These are phyloP conservation scores for Talaromyces sp. DNA, from an alignment of 2,329 filamentous ascomycete species.

Conservation along the genomic window DNA sequence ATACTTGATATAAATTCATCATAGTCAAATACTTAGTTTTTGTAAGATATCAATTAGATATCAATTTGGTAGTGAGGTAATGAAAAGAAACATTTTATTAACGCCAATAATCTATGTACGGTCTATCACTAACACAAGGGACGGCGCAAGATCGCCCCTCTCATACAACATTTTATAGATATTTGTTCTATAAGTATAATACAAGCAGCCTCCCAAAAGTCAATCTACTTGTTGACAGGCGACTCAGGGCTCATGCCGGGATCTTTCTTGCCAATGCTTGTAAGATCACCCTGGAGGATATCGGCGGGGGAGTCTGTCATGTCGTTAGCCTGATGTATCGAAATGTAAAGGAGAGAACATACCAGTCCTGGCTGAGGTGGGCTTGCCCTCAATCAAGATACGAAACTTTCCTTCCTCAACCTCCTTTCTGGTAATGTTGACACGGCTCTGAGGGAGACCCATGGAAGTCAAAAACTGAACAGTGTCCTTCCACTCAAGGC, in stretches of 20 bases:
- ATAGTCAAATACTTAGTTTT: background rate
- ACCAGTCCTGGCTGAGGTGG: slow-evolving; percentile 31
- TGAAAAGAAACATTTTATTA: background rate
- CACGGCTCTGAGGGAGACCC: slow-evolving; percentile 60
- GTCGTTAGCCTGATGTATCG: slow-evolving; percentile 19
- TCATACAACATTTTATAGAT: background rate
- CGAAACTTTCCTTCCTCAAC: slow-evolving; percentile 57
- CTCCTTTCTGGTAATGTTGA: slow-evolving; percentile 56
- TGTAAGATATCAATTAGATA: background rate
- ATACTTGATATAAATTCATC: background rate
- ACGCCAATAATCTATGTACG: slow-evolving; percentile 9
- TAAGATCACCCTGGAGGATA: slow-evolving; percentile 51
- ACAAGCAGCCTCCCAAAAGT: background rate
- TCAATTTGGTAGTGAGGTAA: too few relatives aligned
- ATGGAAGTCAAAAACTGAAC: slow-evolving; percentile 60
- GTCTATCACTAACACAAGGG: background rate
- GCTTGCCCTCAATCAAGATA: slow-evolving; percentile 43
- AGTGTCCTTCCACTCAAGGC: slow-evolving; percentile 75
- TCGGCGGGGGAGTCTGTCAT: slow-evolving; percentile 54
- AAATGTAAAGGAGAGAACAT: background rate
- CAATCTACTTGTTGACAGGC: slow-evolving; percentile 49
- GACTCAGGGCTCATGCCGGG: slow-evolving; percentile 47
- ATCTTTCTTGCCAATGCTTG: slow-evolving; percentile 39
- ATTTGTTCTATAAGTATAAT: slow-evolving; percentile 9
- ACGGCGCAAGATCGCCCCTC: background rate